Percentiles rank a stretch among this genome's conserved stretches.
These are phyloP conservation scores for Diplodia seriata DNA, from an alignment of 2,329 filamentous ascomycete species.

Conservation along the genomic window DNA sequence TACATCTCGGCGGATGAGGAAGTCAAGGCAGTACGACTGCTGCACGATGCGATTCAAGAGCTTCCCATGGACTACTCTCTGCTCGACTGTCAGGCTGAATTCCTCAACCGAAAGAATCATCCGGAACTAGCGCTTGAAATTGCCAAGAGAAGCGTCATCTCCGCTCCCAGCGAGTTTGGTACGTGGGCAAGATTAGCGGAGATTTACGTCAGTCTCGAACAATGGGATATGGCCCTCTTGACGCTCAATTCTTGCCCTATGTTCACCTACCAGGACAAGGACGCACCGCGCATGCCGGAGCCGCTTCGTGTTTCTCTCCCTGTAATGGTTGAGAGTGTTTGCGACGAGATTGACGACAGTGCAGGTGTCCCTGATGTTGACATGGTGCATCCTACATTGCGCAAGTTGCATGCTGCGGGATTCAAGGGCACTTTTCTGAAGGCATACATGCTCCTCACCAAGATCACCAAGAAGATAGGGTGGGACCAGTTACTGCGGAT, in stretches of 20 bases:
- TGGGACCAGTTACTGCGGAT: constrained; percentile 97
- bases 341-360: constrained; percentile 96
- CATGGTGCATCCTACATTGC: constrained; percentile 83
- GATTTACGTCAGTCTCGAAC: constrained; percentile 90
- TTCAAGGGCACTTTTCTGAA: constrained; percentile 97
- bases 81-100: constrained; percentile 91
- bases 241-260: constrained; percentile 98
- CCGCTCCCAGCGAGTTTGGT: constrained; percentile 94
- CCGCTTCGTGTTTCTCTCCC: constrained; percentile 87
- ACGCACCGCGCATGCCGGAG: constrained; percentile 92
- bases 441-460: constrained; percentile 90
- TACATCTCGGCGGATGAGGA: constrained; percentile 96
- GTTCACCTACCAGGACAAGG: constrained; percentile 99
- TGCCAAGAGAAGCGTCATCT: constrained; percentile 91
- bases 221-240: constrained; percentile 94
- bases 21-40: constrained; percentile 87
- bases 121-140: constrained; percentile 88
- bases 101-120: constrained; percentile 86
- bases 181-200: constrained; percentile 95
- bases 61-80: constrained; percentile 98
- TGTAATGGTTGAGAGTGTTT: constrained; percentile 82
- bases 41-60: constrained; percentile 88
- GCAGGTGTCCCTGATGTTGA: constrained; percentile 78
- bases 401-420: constrained; percentile 83
- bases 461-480: constrained; percentile 94